phyloP scores from a whole-genome alignment of 2,329 filamentous ascomycete genomes.

The Calonectria pauciramosa region DNA sequence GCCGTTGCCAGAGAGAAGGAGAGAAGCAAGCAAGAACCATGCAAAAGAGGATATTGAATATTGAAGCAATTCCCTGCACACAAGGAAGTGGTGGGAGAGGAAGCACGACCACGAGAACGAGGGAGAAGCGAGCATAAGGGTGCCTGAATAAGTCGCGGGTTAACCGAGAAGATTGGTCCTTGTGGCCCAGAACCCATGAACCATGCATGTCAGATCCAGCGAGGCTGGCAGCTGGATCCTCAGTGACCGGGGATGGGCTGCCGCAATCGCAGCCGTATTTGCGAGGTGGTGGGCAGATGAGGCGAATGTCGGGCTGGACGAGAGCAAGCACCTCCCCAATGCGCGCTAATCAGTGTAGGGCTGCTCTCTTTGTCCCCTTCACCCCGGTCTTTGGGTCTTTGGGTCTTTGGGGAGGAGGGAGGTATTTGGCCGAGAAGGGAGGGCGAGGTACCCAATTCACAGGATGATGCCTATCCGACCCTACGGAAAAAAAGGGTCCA shows the following conservation, averaged over 20 bases:
- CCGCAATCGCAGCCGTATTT: slow-evolving; percentile 8
- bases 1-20: background rate
- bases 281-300: background rate
- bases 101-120: background rate
- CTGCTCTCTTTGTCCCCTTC: background rate
- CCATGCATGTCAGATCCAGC: slow-evolving; percentile 31
- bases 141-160: background rate
- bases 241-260: background rate
- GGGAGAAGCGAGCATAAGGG: background rate
- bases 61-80: slow-evolving; percentile 2
- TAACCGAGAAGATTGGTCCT: slow-evolving; percentile 1
- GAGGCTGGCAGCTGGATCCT: slow-evolving; percentile 18
- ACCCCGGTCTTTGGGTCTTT: background rate
- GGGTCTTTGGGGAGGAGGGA: no score
- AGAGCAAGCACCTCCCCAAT: slow-evolving; percentile 11
- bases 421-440: background rate
- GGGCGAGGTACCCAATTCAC: background rate
- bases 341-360: slow-evolving; percentile 8
- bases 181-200: slow-evolving; percentile 21
- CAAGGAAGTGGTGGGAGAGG: background rate
- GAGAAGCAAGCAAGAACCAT: slow-evolving; percentile 4
- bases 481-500: background rate
- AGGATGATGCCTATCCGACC: background rate
- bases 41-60: background rate
- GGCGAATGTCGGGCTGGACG: background rate